These are phyloP conservation scores for Stereum hirsutum DNA, from an alignment of 1,284 basidiomycete genomes.

Conservation along the genomic window DNA sequence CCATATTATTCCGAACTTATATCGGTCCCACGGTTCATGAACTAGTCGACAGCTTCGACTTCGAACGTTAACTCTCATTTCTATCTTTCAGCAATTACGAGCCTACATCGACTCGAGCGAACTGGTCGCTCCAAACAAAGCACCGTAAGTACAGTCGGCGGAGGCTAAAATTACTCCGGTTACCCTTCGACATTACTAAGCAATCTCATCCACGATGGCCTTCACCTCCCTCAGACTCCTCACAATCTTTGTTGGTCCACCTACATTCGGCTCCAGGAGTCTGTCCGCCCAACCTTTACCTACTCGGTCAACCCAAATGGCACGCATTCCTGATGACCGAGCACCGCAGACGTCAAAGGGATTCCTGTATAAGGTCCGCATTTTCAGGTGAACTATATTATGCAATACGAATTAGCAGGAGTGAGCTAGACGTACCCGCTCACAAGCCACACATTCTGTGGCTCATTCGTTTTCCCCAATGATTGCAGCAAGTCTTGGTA, in stretches of 20 bases:
- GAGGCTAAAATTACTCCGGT: no score
- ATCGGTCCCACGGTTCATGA: no score
- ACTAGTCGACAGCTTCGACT: no score
- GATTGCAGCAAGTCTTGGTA: conserved; percentile 17
- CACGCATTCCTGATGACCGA: conserved; percentile 17
- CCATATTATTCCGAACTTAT: no score
- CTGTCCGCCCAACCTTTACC: conserved; percentile 21
- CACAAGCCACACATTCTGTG: conserved; percentile 21
- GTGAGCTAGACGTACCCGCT: conserved; percentile 19
- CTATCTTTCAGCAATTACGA: no score
- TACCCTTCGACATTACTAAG: no score
- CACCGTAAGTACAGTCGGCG: no score
- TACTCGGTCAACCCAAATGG: conserved; percentile 23
- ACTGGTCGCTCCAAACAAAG: no score
- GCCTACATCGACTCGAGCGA: no score
- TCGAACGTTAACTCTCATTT: no score
- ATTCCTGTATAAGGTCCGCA: conserved; percentile 16
- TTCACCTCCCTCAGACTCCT: conserved; percentile 14
- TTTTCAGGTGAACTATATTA: background rate
- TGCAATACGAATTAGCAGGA: no score
- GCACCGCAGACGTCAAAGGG: conserved; percentile 27
- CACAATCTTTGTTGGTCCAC: conserved; percentile 14
- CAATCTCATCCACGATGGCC: no score
- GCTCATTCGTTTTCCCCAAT: conserved; percentile 10
- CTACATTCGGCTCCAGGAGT: conserved; percentile 4